Base-by-base conservation (phyloP, 345 rosid species). In the rapeseed (Brassica napus) region DNA sequence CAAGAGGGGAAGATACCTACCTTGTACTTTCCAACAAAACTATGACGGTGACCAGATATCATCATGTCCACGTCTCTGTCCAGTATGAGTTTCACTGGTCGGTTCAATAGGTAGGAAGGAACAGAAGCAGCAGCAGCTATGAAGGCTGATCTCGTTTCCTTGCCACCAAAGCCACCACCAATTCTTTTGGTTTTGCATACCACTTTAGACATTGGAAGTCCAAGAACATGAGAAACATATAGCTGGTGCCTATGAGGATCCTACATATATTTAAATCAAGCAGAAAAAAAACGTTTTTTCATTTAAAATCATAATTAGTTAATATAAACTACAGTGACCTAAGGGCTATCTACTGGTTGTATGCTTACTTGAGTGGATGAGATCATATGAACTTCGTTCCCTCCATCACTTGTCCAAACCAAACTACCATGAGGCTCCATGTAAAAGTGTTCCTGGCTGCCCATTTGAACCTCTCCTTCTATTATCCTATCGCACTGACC, bases 81-180 rank as follows among this genome's bases (percentile, higher is more conserved):
- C 37, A 95, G 83, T 26, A 89, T 89, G 82, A 95, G 69, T 85
- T 93, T 95, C 76, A 95, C 99, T 0, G 98, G 92, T 42, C 86
- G 87, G 83, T 90, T 91, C 87, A 93, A 81, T 37, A 90, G 83
- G 84, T 89, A 93, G 70, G 95, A 85, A 65, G 98, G 97, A 63
- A 94, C 92, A 78, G 89, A 83, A 79, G 97, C 97, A 4, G 87
- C 96, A 57, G 98, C 97, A 74, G 93, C 94, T 81, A 91, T 10
- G 74, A 85, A 86, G 62, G 90, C 96, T 18, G 97, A 89, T 84
- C 94, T 87, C 21, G 99, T 93, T 87, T 95, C 99, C 86, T 95
- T 95, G 69, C 99, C 98, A 69, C 99, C 99, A 88, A 95, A 95
- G 24, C 97, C 99, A 69, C 99, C 99, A 55, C 97, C 98, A 73